Conservation (phyloP, 2,329 filamentous ascomycete species). For the Penicillium sp. region DNA sequence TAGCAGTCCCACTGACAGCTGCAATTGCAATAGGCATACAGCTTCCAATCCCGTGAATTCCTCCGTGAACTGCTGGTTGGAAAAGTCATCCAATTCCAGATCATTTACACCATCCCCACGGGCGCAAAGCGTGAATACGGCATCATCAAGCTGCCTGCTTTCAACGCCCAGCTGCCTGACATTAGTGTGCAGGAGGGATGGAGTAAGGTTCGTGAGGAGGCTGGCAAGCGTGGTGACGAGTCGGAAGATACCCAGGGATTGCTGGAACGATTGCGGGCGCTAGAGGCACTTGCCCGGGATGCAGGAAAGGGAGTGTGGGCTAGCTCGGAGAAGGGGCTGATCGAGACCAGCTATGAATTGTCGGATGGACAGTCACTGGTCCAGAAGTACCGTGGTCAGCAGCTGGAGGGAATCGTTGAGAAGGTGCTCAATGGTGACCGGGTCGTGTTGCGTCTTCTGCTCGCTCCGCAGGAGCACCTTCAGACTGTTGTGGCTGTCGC, state of each 20-base stretch:
- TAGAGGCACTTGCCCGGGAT: conserved; percentile 71
- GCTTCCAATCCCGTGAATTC: conserved; percentile 91
- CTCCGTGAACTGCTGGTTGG: conserved; percentile 78
- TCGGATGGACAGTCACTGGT: conserved; percentile 69
- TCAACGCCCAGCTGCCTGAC: conserved; percentile 73
- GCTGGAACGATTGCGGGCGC: conserved; percentile 68
- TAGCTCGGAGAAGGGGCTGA: conserved; percentile 54
- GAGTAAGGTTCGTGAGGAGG: conserved; percentile 90
- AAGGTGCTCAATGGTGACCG: conserved; percentile 87
- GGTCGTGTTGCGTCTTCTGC: conserved; percentile 72
- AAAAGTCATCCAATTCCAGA: conserved; percentile 76
- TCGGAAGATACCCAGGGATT: conserved; percentile 64
- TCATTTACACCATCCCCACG: conserved; percentile 81
- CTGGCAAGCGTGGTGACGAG: conserved; percentile 77
- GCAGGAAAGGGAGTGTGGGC: conserved; percentile 79
- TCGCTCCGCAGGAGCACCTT: conserved; percentile 76
- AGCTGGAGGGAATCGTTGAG: conserved; percentile 80
- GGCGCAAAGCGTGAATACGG: conserved; percentile 80
- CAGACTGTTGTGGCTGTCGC: conserved; percentile 86
- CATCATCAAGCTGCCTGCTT: conserved; percentile 60
- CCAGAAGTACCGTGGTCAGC: conserved; percentile 76
- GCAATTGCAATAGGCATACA: conserved; percentile 55
- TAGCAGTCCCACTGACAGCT: background rate
- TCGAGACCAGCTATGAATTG: conserved; percentile 76
- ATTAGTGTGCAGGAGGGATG: conserved; percentile 80